These are phyloP conservation scores for Amphicarpaea edgeworthii DNA, from an alignment of 306 rosid species.

Conservation along the genomic window DNA sequence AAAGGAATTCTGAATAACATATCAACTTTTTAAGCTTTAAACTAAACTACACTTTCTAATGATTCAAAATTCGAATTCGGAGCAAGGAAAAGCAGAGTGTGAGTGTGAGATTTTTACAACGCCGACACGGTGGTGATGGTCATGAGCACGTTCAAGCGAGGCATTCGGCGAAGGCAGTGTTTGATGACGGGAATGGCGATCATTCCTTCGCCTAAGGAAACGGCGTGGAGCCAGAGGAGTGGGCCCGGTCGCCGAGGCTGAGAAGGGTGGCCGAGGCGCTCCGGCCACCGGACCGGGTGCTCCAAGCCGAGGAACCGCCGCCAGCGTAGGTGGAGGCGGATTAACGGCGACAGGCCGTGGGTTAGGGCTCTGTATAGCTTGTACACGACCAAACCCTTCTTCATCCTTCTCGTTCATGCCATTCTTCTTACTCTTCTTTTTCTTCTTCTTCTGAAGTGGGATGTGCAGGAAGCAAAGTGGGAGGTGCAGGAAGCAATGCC, in stretches of 20 bases:
- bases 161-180: conserved; percentile 69
- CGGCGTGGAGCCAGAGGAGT: conserved; percentile 94
- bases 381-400: conserved; percentile 63
- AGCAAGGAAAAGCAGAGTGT: neutral
- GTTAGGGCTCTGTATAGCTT: conserved; percentile 72
- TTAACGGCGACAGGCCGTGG: conserved; percentile 65
- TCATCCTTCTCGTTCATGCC: conserved; percentile 56
- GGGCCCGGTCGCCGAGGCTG: conserved; percentile 72
- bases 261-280: conserved; percentile 81
- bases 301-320: conserved; percentile 69
- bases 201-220: conserved; percentile 95
- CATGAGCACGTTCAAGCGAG: conserved; percentile 74
- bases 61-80: neutral
- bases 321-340: conserved; percentile 76
- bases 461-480: too few species aligned
- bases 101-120: conserved; percentile 59
- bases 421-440: conserved; percentile 9
- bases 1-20: too few species aligned
- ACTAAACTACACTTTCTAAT: neutral
- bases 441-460: neutral
- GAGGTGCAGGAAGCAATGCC: too few species aligned
- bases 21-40: too few species aligned
- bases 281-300: conserved; percentile 76
- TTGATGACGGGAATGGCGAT: conserved; percentile 84
- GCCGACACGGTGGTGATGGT: conserved; percentile 84